Evolutionary conservation across 768 basidiomycete genomes (phyloP).

Genomic region (Hygrophorus russula): DNA sequence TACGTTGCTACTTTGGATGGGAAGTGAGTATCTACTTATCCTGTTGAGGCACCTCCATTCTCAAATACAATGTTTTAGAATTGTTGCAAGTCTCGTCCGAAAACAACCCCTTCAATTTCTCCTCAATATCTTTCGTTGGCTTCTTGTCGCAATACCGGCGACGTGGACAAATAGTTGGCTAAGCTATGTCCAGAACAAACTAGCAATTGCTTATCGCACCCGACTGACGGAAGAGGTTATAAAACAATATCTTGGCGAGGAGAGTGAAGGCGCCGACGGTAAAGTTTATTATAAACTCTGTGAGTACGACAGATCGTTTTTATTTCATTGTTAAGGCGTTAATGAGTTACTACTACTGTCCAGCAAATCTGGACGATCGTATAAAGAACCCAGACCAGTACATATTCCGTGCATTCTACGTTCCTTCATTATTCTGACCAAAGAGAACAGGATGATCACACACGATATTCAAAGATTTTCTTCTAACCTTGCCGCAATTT

Average conservation of each 20-base stretch:
- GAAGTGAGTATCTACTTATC: slow-evolving; percentile 37
- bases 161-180: slow-evolving; percentile 92
- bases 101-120: slow-evolving; percentile 73
- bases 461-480: slow-evolving; percentile 94
- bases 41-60: not conserved
- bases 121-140: slow-evolving; percentile 79
- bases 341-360: slow-evolving; percentile 2
- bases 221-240: slow-evolving; percentile 78
- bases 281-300: slow-evolving; percentile 93
- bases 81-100: slow-evolving; percentile 90
- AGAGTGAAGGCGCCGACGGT: slow-evolving; percentile 49
- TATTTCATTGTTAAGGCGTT: not conserved
- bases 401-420: slow-evolving; percentile 11
- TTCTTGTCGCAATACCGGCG: slow-evolving; percentile 85
- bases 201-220: slow-evolving; percentile 81
- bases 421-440: not conserved
- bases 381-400: slow-evolving; percentile 95
- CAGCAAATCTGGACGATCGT: slow-evolving; percentile 89
- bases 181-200: slow-evolving; percentile 86
- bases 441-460: slow-evolving; percentile 68
- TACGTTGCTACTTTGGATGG: slow-evolving; percentile 94
- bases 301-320: slow-evolving; percentile 20
- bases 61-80: slow-evolving; percentile 33
- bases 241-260: slow-evolving; percentile 73
- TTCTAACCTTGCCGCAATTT: slow-evolving; percentile 83